Evolutionary conservation across 1,284 basidiomycete genomes (phyloP).

Genomic region (Apiotrichum akiyoshidainum): DNA sequence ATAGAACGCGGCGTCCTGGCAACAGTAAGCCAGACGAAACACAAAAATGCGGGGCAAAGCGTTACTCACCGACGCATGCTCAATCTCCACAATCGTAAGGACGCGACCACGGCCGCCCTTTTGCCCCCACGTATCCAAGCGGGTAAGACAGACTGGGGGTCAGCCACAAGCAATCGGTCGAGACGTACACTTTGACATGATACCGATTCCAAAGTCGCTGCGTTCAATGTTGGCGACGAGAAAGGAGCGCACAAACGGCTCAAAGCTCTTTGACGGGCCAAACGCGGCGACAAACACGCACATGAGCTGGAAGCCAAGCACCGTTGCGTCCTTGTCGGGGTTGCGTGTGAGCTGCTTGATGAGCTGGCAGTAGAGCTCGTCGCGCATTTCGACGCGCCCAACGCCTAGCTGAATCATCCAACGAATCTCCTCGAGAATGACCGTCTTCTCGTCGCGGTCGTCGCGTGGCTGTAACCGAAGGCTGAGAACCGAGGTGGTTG

Average conservation of each 20-base stretch:
- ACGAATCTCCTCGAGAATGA: constrained; percentile 73
- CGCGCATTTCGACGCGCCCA: constrained; percentile 71
- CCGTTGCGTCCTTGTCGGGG: constrained; percentile 72
- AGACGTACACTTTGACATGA: constrained; percentile 71
- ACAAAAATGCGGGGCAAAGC: not conserved
- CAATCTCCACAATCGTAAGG: constrained; percentile 74
- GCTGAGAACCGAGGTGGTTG: constrained; percentile 4
- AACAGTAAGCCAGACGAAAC: not conserved
- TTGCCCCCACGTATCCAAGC: constrained; percentile 66
- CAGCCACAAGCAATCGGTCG: not conserved
- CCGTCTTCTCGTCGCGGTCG: constrained; percentile 31
- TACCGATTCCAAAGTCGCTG: constrained; percentile 67
- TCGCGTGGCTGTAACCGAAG: constrained; percentile 10
- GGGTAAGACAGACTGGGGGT: constrained; percentile 62
- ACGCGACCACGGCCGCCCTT: constrained; percentile 80
- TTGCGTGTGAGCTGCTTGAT: constrained; percentile 86
- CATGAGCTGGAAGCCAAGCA: constrained; percentile 86
- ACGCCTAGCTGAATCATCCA: constrained; percentile 79
- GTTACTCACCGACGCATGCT: constrained; percentile 70
- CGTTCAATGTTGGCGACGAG: constrained; percentile 63
- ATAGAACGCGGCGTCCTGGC: constrained; percentile 82
- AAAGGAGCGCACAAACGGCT: constrained; percentile 72
- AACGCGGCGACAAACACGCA: constrained; percentile 83
- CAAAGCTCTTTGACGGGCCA: constrained; percentile 85
- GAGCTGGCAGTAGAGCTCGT: constrained; percentile 86